These are phyloP conservation scores for Rubia balearica DNA, from an alignment of 305 asterid genomes.

Conservation along the genomic window DNA sequence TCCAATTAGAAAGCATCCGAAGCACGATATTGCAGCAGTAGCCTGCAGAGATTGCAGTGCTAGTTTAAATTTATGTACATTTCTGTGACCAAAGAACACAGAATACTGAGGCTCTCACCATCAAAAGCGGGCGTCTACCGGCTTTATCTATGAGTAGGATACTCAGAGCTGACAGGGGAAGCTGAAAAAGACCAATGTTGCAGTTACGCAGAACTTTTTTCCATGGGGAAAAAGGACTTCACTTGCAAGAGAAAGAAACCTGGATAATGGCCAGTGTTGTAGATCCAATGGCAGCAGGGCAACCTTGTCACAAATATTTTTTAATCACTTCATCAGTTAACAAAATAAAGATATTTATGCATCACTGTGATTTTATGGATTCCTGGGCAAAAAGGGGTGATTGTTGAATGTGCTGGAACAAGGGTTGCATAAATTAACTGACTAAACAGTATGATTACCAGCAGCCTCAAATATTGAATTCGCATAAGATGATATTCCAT, in stretches of 20 bases:
- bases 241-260: slow-evolving; percentile 18
- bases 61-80: background rate
- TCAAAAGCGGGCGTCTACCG: slow-evolving; percentile 61
- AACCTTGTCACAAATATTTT: slow-evolving; percentile 19
- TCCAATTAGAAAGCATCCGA: slow-evolving; percentile 66
- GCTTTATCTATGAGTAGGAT: slow-evolving; percentile 68
- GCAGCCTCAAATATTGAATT: slow-evolving; percentile 77
- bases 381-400: no score
- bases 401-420: no score
- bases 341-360: background rate
- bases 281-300: slow-evolving; percentile 25
- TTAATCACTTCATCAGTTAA: background rate
- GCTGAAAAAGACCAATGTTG: slow-evolving; percentile 31
- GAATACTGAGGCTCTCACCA: slow-evolving; percentile 28
- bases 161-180: slow-evolving; percentile 56
- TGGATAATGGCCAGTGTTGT: slow-evolving; percentile 30
- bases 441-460: slow-evolving; percentile 30
- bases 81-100: background rate
- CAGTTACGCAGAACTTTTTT: background rate
- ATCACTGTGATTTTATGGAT: background rate
- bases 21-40: slow-evolving; percentile 67
- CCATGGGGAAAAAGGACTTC: background rate
- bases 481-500: slow-evolving; percentile 78
- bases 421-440: background rate
- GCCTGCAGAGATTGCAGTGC: slow-evolving; percentile 36